These are phyloP conservation scores for Porcisia hertigi DNA, from an alignment of 208 protist species.

Conservation along the genomic window DNA sequence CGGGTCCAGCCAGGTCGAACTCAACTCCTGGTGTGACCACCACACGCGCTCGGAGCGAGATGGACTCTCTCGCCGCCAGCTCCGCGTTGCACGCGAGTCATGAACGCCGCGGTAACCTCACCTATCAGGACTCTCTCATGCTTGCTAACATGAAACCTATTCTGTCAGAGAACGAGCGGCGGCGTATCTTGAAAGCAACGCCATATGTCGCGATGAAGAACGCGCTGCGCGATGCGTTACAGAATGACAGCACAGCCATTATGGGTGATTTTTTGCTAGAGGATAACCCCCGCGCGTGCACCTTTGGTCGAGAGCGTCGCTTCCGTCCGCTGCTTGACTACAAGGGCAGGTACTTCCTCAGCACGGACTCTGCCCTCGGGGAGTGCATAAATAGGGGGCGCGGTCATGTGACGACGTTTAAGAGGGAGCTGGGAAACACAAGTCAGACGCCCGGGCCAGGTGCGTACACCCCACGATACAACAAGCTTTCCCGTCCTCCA, in stretches of 20 bases:
- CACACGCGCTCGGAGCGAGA: conserved; percentile 3
- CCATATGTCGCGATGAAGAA: conserved; percentile 61
- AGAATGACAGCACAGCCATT: conserved; percentile 52
- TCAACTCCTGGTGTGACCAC: conserved; percentile 9
- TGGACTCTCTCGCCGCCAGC: background rate
- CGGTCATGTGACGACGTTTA: background rate
- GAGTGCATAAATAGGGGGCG: conserved; percentile 31
- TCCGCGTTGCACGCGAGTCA: background rate
- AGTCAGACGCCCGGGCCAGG: conserved; percentile 63
- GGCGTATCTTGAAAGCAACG: conserved; percentile 26
- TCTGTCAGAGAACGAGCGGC: conserved; percentile 42
- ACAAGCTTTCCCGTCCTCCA: conserved; percentile 59
- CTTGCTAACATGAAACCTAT: conserved; percentile 12
- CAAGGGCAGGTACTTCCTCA: conserved; percentile 57
- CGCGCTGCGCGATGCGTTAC: conserved; percentile 40
- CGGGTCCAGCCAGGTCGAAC: background rate
- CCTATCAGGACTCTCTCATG: conserved; percentile 1
- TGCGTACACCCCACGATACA: conserved; percentile 79
- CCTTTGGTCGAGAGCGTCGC: conserved; percentile 70
- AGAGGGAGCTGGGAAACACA: conserved; percentile 9
- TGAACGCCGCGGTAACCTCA: background rate
- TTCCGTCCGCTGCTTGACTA: conserved; percentile 57
- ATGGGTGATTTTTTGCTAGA: conserved; percentile 67
- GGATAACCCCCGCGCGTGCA: conserved; percentile 53
- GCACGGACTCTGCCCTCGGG: conserved; percentile 44